Base-by-base conservation (phyloP, 805 yeast species). In the Jamesozyma lodderae region DNA sequence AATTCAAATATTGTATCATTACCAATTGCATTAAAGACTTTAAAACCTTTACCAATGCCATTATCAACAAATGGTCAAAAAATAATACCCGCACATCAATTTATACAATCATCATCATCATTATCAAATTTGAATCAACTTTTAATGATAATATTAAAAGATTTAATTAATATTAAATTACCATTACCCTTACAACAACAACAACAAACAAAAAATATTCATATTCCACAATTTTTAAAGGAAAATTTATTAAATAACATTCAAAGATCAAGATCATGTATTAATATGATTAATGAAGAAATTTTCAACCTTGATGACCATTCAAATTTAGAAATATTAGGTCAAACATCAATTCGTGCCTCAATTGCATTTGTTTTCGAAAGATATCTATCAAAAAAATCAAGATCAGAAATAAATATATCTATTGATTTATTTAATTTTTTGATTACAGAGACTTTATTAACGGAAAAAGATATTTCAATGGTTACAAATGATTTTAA, bases 301-400 rank as follows among this genome's bases (percentile, higher is more conserved):
- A n/a, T n/a, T 46, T 50, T 16, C 37, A 45, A 13, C 36, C 46
- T 13, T 52, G 49, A 38, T 51, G 54, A 2, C 44, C 50, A 45
- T 43, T 70, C 73, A 15, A 74, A 76, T 45, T 51, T 79, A 5
- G 74, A 70, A 48, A 65, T 58, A 8, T 56, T 83, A 36, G 94
- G 94, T 0, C 66, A 72, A 40, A 60, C 73, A 6, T 66, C 79
- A 4, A 65, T 79, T 2, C 52, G 67, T 2, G 63, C 82, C 0
- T 67, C 83, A 2, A 66, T 79, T 5, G 67, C 81, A 3, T 74
- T 72, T 49, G 72, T 81, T 10, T 63, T 83, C 37, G 90, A 81
- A 48, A 68, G 77, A 45, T 76, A 76, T 33, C 37, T 41, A 19
- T 11, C 33, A 11, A 17, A 29, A n/a, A n/a, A n/a, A n/a, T n/a